Conservation (phyloP, 805 yeast genomes). For the Hanseniaspora valbyensis region DNA sequence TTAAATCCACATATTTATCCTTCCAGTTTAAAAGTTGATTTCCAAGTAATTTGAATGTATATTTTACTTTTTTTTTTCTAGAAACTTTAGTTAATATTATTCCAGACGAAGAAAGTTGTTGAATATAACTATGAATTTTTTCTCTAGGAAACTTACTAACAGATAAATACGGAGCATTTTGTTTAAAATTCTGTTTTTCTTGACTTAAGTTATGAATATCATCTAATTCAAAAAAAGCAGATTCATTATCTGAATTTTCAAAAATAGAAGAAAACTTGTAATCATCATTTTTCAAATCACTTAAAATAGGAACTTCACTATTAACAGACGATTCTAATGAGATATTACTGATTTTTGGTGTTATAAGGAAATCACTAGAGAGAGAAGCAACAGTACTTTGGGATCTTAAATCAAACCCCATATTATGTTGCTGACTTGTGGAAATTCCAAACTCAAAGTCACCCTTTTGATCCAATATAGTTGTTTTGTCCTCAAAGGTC, state of each 20-base stretch:
- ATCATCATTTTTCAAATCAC: neutral
- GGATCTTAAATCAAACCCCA: neutral
- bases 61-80: conserved; percentile 23
- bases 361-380: neutral
- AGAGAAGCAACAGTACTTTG: neutral
- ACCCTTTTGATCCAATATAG: neutral
- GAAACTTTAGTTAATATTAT: conserved; percentile 24
- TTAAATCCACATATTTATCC: conserved; percentile 25
- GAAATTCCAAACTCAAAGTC: neutral
- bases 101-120: conserved; percentile 18
- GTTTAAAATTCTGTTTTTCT: neutral
- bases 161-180: neutral
- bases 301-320: neutral
- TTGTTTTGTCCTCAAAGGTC: neutral
- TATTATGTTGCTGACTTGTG: neutral
- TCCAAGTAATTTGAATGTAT: conserved; percentile 21
- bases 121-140: neutral
- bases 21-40: conserved; percentile 25
- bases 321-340: conserved; percentile 3
- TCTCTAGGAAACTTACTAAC: neutral
- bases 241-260: neutral
- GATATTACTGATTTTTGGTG: neutral
- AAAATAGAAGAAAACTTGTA: neutral
- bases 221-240: neutral
- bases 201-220: neutral